Percentiles rank a stretch among this genome's conserved stretches.
These are phyloP conservation scores for Citrullus colocynthis DNA, from an alignment of 306 rosid species.

Conservation along the genomic window DNA sequence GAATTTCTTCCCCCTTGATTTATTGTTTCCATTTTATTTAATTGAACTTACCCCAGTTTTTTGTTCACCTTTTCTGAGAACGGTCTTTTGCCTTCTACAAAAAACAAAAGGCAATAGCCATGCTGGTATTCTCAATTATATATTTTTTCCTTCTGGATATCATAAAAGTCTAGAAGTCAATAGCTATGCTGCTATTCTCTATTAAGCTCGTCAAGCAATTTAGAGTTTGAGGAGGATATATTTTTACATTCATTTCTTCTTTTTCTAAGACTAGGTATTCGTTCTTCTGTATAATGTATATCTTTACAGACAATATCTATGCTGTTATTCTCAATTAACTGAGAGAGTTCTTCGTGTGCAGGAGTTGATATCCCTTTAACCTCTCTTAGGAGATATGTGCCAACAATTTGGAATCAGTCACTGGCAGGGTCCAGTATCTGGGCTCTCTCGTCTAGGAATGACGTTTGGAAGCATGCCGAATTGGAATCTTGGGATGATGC, in stretches of 20 bases:
- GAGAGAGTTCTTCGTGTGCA: slow-evolving; percentile 20
- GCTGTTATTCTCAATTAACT: not conserved
- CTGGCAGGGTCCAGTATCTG: slow-evolving; percentile 63
- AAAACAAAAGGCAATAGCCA: not conserved
- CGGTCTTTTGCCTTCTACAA: not conserved
- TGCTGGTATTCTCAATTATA: not conserved
- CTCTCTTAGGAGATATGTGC: slow-evolving; percentile 54
- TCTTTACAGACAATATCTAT: not conserved
- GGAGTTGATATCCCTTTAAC: slow-evolving; percentile 65
- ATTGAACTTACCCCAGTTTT: slow-evolving; percentile 1
- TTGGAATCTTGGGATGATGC: slow-evolving; percentile 78
- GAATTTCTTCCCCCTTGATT: not conserved
- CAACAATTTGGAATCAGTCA: slow-evolving; percentile 62
- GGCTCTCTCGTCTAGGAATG: slow-evolving; percentile 55
- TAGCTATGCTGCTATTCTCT: not conserved
- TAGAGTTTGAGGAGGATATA: not conserved
- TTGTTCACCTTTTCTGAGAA: not conserved
- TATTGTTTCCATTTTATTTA: not conserved
- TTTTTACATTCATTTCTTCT: not conserved
- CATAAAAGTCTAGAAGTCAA: not conserved
- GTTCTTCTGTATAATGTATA: not conserved
- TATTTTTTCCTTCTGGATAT: not conserved
- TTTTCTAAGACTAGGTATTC: not conserved
- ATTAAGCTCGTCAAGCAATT: not conserved
- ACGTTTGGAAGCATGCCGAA: slow-evolving; percentile 85